Base-by-base conservation (phyloP, 192 early-diverging fungal species). In the Haplosporangium gracile region DNA sequence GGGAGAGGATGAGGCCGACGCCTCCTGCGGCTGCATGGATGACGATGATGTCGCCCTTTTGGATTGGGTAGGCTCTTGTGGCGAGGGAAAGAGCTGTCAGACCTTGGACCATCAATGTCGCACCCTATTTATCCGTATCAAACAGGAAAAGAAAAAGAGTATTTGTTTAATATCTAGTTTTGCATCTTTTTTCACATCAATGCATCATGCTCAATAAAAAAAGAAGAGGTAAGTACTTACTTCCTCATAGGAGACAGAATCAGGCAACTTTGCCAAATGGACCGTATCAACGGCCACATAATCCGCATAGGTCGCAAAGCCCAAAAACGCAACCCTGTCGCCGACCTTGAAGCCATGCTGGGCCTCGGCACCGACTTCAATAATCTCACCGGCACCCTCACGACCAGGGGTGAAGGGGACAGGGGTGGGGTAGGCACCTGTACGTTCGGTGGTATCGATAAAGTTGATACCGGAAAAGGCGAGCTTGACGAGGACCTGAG, bases 1-100 rank as follows among this genome's bases (percentile, higher is more conserved):
- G 97, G 38, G 93, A 91, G 36, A 98, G 85, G 26, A 97, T 82
- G 22, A 91, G 87, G 3, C 97, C 97, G 45, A 95, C 94, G 36
- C 97, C 97, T 11, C 97, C 97, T 24, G 97, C 97, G 1, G 95
- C 96, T 4, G 97, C 96, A 72, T 97, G 95, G 38, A 98, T 91
- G 32, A 98, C 88, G 74, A 98, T 91, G 83, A 89, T 94, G 85
- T 98, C 95, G 51, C 90, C 88, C 29, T 83, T 85, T 80, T 94
- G 86, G 57, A 98, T 95, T 11, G 80, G 45, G 81, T 97, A 96
- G 18, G 91, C 91, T 26, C 93, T 83, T 2, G 89, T 89, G 13
- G 93, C 91, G 74, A 97, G 87, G 4, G 92, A 88, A 71, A 92
- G 91, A 13, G 96, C 96, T 22, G 97, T 98, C 81, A 97, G 79